Conservation (phyloP, 345 rosid species). For the Citrus unshiu region DNA sequence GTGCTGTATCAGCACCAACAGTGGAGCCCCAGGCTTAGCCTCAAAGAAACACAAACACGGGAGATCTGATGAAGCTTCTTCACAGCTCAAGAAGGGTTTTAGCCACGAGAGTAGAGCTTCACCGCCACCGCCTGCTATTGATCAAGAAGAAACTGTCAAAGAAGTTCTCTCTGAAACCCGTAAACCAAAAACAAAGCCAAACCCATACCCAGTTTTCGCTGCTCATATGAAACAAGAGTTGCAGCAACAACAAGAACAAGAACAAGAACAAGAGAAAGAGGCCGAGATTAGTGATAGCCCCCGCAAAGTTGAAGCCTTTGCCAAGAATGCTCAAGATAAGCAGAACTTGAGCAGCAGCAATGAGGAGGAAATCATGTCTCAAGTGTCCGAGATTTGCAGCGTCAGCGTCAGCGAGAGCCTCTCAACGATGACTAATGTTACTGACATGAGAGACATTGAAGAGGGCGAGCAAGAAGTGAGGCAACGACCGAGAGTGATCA, state of each 20-base stretch:
- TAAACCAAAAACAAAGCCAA: conserved; percentile 16
- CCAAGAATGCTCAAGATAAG: conserved; percentile 19
- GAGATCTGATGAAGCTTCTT: conserved; percentile 2
- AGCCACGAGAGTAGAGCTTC: conserved; percentile 41
- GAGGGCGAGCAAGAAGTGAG: conserved; percentile 43
- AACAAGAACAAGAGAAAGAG: neutral
- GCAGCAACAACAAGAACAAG: too few relatives aligned
- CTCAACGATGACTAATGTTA: conserved; percentile 43
- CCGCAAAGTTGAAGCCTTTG: conserved; percentile 19
- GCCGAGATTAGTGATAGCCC: neutral
- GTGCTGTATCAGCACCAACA: conserved; percentile 59
- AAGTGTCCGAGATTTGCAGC: conserved; percentile 69
- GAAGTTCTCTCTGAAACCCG: conserved; percentile 77
- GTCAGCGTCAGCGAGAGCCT: conserved; percentile 60
- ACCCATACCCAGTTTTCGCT: neutral
- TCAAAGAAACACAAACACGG: conserved; percentile 10
- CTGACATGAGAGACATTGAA: conserved; percentile 33
- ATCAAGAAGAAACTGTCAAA: conserved; percentile 62
- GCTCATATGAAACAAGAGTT: neutral
- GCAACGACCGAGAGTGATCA: conserved; percentile 17
- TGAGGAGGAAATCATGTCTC: conserved; percentile 41
- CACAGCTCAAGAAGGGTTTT: neutral
- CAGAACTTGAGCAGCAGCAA: neutral
- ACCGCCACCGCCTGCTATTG: conserved; percentile 48
- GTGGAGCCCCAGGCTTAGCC: neutral